Base-by-base conservation (phyloP, 805 yeast species). In the Saccharomyces paradoxus region DNA sequence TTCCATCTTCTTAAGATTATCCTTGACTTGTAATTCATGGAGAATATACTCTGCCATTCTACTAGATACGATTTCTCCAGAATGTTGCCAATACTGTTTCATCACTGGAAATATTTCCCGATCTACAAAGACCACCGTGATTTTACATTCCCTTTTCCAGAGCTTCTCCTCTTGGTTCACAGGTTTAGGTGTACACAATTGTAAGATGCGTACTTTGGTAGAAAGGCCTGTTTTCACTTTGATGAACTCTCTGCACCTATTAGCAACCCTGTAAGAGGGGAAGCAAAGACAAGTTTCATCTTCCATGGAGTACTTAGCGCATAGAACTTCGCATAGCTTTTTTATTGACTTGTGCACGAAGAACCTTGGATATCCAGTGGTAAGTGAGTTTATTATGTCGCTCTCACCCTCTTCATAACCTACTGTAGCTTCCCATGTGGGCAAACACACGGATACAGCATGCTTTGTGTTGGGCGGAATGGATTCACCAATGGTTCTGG, bases 51-150 rank as follows among this genome's bases (percentile, higher is more conserved):
- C 97, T 0, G 90, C 97, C 67, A 84, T 73, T 63, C 98, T 77
- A 37, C 96, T 88, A 14, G 96, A 88, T 28, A 94, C 81, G n/a
- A 97, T 96, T 70, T 92, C 97, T 28, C 99, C 99, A 0, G 96
- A 76, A 65, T 91, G 97, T 69, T 92, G 97, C 99, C 99, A 94
- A 72, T 89, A 94, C 62, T 82, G 82, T 66, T 89, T 90, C 44
- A 94, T 91, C 3, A 87, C 68, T 1, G 81, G 69, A 58, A 76
- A 82, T 55, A 78, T 82, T 2, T 75, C 73, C 1, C 74, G 69
- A 1, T 88, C 88, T 63, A 86, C 87, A 57, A 94, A 84, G n/a
- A 90, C 89, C 22, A 82, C 86, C 0, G 91, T 86, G 53, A 92
- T 80, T 46, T 80, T 80, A 13, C 90, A 81, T 61, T 84, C 91